Evolutionary conservation across 768 basidiomycete species (phyloP), one percentile per base, ranked within the genome.

Genomic region (Podaxis mareebaensis): DNA sequence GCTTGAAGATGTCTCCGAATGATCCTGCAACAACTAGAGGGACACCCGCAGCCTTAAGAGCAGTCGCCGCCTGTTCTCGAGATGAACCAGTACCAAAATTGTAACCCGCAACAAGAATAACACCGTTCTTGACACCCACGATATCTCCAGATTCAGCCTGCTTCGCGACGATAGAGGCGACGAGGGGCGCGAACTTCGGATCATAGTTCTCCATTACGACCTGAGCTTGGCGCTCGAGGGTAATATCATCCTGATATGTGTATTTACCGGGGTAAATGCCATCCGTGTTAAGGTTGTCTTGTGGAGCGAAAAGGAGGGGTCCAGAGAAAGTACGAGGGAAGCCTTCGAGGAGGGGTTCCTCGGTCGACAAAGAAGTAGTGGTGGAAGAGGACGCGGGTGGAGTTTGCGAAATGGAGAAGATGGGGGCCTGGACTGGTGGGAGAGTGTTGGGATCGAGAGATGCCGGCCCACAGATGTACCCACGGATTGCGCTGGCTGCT

Each of bases 141-240:
- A 73, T 66, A 8, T 66, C 17, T 67, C 38, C 38, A 68, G 61
- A 53, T 44, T 66, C 39, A 57, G 59, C 33, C 44, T 76, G 71
- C 12, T 71, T 52, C 46, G 70, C 63, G 15, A 79, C 73, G 15
- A 91, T 75, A 11, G 82, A 77, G 2, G 85, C 83, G 40, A 92
- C 89, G 58, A 86, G 84, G 1, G 79, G 58, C 12, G 96, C 92
- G 73, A 99, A 99, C 0, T 81, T 76, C 0, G 93, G 89, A 70
- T 99, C 96, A 75, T 99, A 99, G 79, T 99, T 99, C 79, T 99
- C 96, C 96, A 99, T 98, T 44, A 98, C 96, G 22, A 99, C 91
- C 70, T 97, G 87, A 2, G 95, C 96, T 74, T 99, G 97, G 30
- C 89, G 86, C 65, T 89, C 90, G 39, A 95, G 93, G 1, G 96